Percentiles rank a stretch among this genome's conserved stretches.
These are phyloP conservation scores for Coniochaeta prunicola DNA, from an alignment of 2,329 filamentous ascomycete species.

Conservation along the genomic window DNA sequence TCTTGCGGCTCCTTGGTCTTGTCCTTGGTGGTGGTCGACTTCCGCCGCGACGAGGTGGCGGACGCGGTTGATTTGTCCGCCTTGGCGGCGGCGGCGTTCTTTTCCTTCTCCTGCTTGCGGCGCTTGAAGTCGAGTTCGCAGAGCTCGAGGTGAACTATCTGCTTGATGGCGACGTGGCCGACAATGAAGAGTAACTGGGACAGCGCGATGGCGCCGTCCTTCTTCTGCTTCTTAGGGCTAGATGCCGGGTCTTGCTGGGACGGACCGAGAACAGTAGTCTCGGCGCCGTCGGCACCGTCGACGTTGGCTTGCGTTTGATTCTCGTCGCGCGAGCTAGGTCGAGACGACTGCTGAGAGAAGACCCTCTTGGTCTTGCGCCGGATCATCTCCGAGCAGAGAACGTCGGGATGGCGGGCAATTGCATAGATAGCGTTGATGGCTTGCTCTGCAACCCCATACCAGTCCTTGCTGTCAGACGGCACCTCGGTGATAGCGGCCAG, in stretches of 20 bases:
- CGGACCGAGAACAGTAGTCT: constrained; percentile 14
- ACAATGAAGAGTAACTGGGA: constrained; percentile 93
- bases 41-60: constrained; percentile 26
- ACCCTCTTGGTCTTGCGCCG: constrained; percentile 79
- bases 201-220: constrained; percentile 66
- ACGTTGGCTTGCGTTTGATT: constrained; percentile 18
- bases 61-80: constrained; percentile 17
- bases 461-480: constrained; percentile 84
- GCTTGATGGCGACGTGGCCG: constrained; percentile 95
- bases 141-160: constrained; percentile 96
- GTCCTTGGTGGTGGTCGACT: constrained; percentile 24
- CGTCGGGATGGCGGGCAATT: constrained; percentile 88
- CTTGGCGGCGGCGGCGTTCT: constrained; percentile 43
- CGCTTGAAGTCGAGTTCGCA: constrained; percentile 98
- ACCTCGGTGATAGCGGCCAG: constrained; percentile 82
- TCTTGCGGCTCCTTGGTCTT: constrained; percentile 28
- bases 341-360: constrained; percentile 44
- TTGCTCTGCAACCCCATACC: constrained; percentile 93
- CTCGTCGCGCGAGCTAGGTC: constrained; percentile 39
- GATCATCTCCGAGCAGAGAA: constrained; percentile 84
- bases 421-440: constrained; percentile 93
- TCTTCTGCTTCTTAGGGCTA: constrained; percentile 37
- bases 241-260: constrained; percentile 18
- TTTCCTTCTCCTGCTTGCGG: constrained; percentile 84
- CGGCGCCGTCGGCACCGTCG: constrained; percentile 10